A percentile compares a stretch with the other conserved stretches of the same genome.
phyloP scores from a whole-genome alignment of 2,329 filamentous ascomycete species.

The Fusarium concolor region DNA sequence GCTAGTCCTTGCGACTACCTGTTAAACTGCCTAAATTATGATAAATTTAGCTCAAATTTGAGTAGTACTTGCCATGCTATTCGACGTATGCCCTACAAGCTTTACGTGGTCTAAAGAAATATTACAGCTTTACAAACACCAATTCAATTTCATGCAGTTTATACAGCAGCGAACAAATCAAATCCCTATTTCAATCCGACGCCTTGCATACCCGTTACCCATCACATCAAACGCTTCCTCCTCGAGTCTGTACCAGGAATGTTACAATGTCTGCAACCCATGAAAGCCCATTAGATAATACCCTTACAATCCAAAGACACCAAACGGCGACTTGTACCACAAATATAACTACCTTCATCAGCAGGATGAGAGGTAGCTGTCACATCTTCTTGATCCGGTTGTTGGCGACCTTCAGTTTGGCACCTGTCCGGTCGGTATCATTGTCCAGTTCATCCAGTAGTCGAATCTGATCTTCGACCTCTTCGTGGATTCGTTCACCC shows the following conservation, averaged over 20 bases:
- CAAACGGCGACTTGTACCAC: slow-evolving; percentile 48
- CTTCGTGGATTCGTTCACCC: slow-evolving; percentile 79
- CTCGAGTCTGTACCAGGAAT: slow-evolving; percentile 40
- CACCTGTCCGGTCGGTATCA: slow-evolving; percentile 72
- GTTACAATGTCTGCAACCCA: slow-evolving; percentile 48
- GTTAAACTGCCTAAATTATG: no score
- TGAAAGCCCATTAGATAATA: slow-evolving; percentile 37
- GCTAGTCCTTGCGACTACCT: no score
- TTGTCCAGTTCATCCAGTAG: slow-evolving; percentile 75
- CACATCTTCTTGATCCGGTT: slow-evolving; percentile 75
- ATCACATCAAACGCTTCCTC: slow-evolving; percentile 16
- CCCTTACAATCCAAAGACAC: slow-evolving; percentile 47
- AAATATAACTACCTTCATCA: slow-evolving; percentile 47
- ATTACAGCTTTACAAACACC: background rate
- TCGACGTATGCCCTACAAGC: no score
- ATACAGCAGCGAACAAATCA: no score
- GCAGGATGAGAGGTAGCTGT: slow-evolving; percentile 47
- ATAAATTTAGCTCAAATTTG: no score
- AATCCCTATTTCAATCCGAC: slow-evolving; percentile 10
- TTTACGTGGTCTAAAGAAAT: no score
- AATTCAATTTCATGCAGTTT: background rate
- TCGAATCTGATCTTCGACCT: slow-evolving; percentile 77
- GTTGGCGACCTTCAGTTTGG: slow-evolving; percentile 80
- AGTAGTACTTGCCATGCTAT: no score
- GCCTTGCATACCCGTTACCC: slow-evolving; percentile 30